These are phyloP conservation scores for Penicillium canescens DNA, from an alignment of 495 filamentous ascomycete species.

Conservation along the genomic window DNA sequence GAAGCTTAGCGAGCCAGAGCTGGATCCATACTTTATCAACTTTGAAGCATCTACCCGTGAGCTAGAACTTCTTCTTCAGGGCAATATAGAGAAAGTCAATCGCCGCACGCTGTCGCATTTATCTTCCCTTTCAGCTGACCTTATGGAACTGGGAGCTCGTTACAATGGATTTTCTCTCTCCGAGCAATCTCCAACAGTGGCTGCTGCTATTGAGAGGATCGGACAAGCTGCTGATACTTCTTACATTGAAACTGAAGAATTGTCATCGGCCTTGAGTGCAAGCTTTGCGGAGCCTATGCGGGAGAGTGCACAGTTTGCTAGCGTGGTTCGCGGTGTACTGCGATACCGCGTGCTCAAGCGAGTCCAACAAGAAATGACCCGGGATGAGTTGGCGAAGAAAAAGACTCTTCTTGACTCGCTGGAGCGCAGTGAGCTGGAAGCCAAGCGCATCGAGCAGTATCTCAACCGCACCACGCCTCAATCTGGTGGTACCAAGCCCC, in stretches of 20 bases:
- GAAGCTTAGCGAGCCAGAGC: slow-evolving; percentile 78
- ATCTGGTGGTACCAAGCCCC: slow-evolving; percentile 47
- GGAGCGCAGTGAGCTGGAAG: slow-evolving; percentile 87
- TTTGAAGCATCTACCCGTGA: slow-evolving; percentile 89
- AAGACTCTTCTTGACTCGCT: slow-evolving; percentile 73
- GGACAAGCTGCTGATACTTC: slow-evolving; percentile 95
- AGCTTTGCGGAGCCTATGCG: slow-evolving; percentile 96
- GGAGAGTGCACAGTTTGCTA: slow-evolving; percentile 94
- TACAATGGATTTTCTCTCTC: slow-evolving; percentile 98
- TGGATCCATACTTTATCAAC: slow-evolving; percentile 92
- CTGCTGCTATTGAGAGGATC: slow-evolving; percentile 90
- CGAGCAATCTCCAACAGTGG: slow-evolving; percentile 81
- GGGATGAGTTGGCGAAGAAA: slow-evolving; percentile 85
- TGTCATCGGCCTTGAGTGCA: slow-evolving; percentile 78
- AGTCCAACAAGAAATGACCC: slow-evolving; percentile 95
- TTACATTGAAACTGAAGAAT: slow-evolving; percentile 91
- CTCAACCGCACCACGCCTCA: slow-evolving; percentile 65
- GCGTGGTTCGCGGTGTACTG: slow-evolving; percentile 85
- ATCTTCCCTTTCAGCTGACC: slow-evolving; percentile 76
- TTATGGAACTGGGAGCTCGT: slow-evolving; percentile 87
- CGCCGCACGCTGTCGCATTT: slow-evolving; percentile 83
- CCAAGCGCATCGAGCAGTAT: slow-evolving; percentile 89
- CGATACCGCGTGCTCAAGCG: slow-evolving; percentile 88
- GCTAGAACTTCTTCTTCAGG: slow-evolving; percentile 80
- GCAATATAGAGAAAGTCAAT: slow-evolving; percentile 94